Evolutionary conservation across 108 stramenopile species (phyloP), one percentile per base, ranked within the genome.

Genomic region (Cyclotella cryptica): DNA sequence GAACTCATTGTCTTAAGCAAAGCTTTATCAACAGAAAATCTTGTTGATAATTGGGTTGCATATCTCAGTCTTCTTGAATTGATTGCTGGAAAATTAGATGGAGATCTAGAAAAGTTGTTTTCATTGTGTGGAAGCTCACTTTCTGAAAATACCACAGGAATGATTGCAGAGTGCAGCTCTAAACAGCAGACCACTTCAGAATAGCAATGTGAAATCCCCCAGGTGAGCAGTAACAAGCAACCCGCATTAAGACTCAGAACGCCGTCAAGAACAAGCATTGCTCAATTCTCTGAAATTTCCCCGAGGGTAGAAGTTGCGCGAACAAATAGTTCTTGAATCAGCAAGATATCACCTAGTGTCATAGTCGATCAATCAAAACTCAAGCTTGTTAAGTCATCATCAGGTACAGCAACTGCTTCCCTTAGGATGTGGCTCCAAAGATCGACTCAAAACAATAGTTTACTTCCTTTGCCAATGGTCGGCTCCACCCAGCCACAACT

Each of bases 31-130:
- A 89, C 82, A 12, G 96, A 94, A 71, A 92, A 81, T 35, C 68
- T 94, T 6, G 71, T 87, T 11, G 96, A 96, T 27, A 89, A 88
- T 57, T 68, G 88, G 47, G 70, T 52, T n/a, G 84, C 86, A 15
- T 85, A 86, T 63, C 76, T 94, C n/a, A 88, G 90, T 57, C 72
- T 96, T 29, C 83, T 95, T 62, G 86, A 86, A n/a, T 45, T 64
- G 10, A 68, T 96, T 14, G 54, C 92, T 1, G 72, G 72, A 45
- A 89, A 87, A 64, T 86, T 93, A 88, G 84, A 90, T 45, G 87
- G 86, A 10, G 91, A 91, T 74, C 74, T 88, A 44, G 78, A 86
- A 21, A 88, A 86, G 47, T 77, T 94, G 3, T 72, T 79, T 65
- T 82, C 78, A 35, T 81, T 90, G 63, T 93, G 89, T 79, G 93